Conservation (phyloP, 2,329 filamentous ascomycete genomes). For the Penicillium sclerotiorum region DNA sequence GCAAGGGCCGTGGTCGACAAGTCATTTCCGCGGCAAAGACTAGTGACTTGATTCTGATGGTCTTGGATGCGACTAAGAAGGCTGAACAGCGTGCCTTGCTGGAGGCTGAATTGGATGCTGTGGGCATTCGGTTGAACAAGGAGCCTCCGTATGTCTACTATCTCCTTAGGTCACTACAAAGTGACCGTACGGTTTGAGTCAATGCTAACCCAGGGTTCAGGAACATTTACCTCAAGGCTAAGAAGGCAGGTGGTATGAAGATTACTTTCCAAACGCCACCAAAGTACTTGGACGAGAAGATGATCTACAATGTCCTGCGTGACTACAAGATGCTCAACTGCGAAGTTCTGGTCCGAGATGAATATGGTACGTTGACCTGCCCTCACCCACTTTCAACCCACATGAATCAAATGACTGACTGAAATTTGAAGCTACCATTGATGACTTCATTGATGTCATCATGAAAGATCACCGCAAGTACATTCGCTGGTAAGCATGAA, state of each 20-base stretch:
- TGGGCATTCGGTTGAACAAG: conserved; percentile 89
- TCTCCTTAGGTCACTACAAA: neutral
- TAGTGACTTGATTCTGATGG: conserved; percentile 94
- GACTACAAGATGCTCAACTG: conserved; percentile 99
- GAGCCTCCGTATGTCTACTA: conserved; percentile 72
- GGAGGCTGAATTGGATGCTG: conserved; percentile 90
- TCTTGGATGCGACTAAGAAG: conserved; percentile 93
- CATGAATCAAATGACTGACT: neutral
- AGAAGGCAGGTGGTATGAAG: conserved; percentile 97
- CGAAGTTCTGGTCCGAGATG: conserved; percentile 92
- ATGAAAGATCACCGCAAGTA: conserved; percentile 99
- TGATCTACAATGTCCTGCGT: conserved; percentile 94
- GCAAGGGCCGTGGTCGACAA: conserved; percentile 91
- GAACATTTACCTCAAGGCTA: conserved; percentile 95
- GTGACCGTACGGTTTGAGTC: neutral
- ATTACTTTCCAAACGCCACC: conserved; percentile 91
- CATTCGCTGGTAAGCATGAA: conserved; percentile 67
- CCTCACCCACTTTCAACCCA: neutral
- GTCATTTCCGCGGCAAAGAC: conserved; percentile 99
- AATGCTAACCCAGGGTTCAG: conserved; percentile 45
- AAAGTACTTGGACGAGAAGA: conserved; percentile 93
- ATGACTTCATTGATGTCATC: conserved; percentile 98
- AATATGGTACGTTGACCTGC: conserved; percentile 61
- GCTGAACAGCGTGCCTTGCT: conserved; percentile 88
- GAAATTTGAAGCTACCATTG: conserved; percentile 70